Evolutionary conservation across 1,284 basidiomycete genomes (phyloP), one percentile per base, ranked within the genome.

Genomic region (Rhodotorula glutinis): DNA sequence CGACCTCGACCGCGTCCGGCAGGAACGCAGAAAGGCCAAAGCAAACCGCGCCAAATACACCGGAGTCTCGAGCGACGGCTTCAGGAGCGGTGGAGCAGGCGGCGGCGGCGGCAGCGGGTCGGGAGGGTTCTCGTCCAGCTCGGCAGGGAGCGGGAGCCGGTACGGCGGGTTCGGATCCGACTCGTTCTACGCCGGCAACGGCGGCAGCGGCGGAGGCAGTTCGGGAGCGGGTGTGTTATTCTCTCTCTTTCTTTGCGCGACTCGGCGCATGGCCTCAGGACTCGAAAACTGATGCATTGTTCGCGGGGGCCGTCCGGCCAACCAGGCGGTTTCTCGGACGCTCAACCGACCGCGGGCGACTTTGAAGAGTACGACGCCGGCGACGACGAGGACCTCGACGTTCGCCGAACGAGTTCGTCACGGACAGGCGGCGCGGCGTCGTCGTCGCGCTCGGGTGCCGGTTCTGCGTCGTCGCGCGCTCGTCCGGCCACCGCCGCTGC

Each of bases 341-440:
- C 63, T 41, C 44, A 54, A 9, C 10, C 60, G 79, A 80, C 29
- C 38, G 44, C 51, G 49, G 62, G 65, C 59, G 72, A 69, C 53
- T 95, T 86, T 75, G 94, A 98, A 75, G 95, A 97, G 79, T 98
- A 98, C 78, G 91, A 97, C 74, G 96, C 95, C 7, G 95, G 96
- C 1, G 96, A 96, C 63, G 91, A 93, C 77, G 96, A 98, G 72
- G 84, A 86, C 49, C 77, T 77, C 47, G 60, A 46, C 72, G 23
- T 53, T 63, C n/a, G 56, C 51, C 44, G 57, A 13, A 40, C 23
- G 23, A 13, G 2, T 10, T 14, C 14, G 23, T 23, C 47, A 43
- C 11, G 57, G 19, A 41, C 65, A 66, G 40, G 66, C 80, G 4
- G 75, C 83, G 62, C 80, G 79, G 41, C 80, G 81, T 25, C 80